Conservation (phyloP, 208 protist genomes). For the Novymonas esmeraldas region DNA sequence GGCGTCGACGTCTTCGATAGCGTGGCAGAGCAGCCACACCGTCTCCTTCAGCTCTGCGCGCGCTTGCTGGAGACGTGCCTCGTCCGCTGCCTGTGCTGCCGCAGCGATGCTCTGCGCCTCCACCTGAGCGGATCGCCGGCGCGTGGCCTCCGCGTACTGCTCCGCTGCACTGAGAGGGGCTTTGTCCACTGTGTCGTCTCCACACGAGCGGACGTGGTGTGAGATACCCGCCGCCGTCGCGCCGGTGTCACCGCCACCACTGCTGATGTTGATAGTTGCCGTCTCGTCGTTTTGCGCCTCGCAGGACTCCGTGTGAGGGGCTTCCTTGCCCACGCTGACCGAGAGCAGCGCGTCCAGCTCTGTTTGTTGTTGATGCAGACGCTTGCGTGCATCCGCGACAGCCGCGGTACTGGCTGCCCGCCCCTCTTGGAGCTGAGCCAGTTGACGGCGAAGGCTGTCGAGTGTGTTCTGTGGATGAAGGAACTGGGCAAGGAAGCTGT, state of each 20-base stretch:
- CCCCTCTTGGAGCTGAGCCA: conserved; percentile 1
- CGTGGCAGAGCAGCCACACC: conserved; percentile 35
- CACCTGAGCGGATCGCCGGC: conserved; percentile 6
- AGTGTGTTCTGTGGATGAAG: conserved; percentile 18
- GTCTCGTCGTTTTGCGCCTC: too few relatives aligned
- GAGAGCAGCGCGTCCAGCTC: not conserved
- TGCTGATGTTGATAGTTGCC: too few relatives aligned
- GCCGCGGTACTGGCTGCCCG: not conserved
- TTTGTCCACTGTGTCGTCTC: too few relatives aligned
- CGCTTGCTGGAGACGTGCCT: conserved; percentile 8
- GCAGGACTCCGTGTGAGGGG: too few relatives aligned
- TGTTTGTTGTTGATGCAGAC: not conserved
- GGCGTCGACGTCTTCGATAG: conserved; percentile 50
- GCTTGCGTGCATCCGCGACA: not conserved
- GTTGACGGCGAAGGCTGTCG: conserved; percentile 11
- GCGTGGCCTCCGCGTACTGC: not conserved
- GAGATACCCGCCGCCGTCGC: too few relatives aligned
- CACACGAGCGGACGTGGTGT: too few relatives aligned
- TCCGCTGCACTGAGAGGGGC: too few relatives aligned
- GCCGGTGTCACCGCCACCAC: too few relatives aligned
- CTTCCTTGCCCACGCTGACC: too few relatives aligned
- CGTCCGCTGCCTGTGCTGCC: conserved; percentile 3
- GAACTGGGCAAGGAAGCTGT: conserved; percentile 21
- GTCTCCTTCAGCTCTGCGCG: conserved; percentile 29
- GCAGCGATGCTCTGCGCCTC: conserved; percentile 3